phyloP scores from a whole-genome alignment of 108 stramenopile genomes.

The Cyclostephanos invisitatus region DNA sequence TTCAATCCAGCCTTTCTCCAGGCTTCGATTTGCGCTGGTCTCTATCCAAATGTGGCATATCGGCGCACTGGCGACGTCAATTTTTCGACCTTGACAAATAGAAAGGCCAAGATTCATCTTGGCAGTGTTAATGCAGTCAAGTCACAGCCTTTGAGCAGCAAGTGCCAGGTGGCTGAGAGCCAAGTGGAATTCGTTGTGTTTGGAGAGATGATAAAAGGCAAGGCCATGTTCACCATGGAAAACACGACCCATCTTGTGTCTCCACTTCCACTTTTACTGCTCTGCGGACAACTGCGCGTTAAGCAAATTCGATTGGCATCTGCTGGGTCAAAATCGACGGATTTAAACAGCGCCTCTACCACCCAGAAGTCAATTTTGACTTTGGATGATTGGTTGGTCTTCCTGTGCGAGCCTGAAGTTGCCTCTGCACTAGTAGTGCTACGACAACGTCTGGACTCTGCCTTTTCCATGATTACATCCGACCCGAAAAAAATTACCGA shows the following conservation, averaged over 20 bases:
- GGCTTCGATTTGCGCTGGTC: slow-evolving; percentile 68
- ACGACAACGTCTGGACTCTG: slow-evolving; percentile 59
- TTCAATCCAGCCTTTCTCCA: slow-evolving; percentile 53
- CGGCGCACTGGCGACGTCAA: slow-evolving; percentile 65
- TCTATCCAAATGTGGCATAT: slow-evolving; percentile 76
- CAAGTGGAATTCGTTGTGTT: slow-evolving; percentile 71
- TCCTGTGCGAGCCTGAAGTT: slow-evolving; percentile 48
- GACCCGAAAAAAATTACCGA: slow-evolving; percentile 43
- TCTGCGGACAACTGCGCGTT: slow-evolving; percentile 67
- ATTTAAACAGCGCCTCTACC: background rate
- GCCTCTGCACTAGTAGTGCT: slow-evolving; percentile 57
- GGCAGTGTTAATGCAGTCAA: slow-evolving; percentile 72
- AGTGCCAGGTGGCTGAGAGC: slow-evolving; percentile 59
- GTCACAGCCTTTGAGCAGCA: slow-evolving; percentile 57
- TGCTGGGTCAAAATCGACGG: slow-evolving; percentile 14
- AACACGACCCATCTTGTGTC: slow-evolving; percentile 69
- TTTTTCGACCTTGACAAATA: slow-evolving; percentile 70
- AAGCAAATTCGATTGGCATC: slow-evolving; percentile 33
- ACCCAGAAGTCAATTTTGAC: slow-evolving; percentile 48
- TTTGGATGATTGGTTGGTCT: slow-evolving; percentile 75
- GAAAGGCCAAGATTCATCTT: slow-evolving; percentile 73
- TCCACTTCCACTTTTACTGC: slow-evolving; percentile 62
- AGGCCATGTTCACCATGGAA: slow-evolving; percentile 60
- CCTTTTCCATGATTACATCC: slow-evolving; percentile 55
- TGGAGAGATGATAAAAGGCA: slow-evolving; percentile 71